These are phyloP conservation scores for Pseudogymnoascus sp. DNA, from an alignment of 2,329 filamentous ascomycete species.

Conservation along the genomic window DNA sequence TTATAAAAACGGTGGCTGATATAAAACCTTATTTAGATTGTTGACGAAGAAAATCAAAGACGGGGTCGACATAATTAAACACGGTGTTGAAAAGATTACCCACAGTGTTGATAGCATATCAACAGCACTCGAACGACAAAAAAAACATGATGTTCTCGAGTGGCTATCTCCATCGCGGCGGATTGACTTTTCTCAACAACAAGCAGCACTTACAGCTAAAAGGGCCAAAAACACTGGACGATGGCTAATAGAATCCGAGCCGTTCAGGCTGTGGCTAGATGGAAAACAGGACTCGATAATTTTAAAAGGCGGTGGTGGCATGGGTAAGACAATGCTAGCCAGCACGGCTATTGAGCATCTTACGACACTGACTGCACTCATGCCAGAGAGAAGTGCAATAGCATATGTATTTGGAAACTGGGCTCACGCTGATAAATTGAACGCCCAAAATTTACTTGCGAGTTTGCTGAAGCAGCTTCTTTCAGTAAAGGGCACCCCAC, in stretches of 20 bases:
- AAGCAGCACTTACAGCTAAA: not conserved
- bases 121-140: not conserved
- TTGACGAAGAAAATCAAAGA: not conserved
- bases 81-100: not conserved
- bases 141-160: not conserved
- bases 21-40: not conserved
- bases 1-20: not conserved
- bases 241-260: not conserved
- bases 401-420: not conserved
- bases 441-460: not conserved
- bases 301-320: not conserved
- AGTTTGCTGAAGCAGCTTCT: not conserved
- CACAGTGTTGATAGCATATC: not conserved
- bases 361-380: not conserved
- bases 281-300: not conserved
- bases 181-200: not conserved
- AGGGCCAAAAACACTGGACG: not conserved
- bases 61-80: not conserved
- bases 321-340: not conserved
- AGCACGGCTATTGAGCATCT: not conserved
- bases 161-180: not conserved
- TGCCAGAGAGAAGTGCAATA: not conserved
- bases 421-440: not conserved
- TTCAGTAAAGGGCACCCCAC: not conserved
- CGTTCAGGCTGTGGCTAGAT: not conserved